Evolutionary conservation across 805 yeast genomes (phyloP), one percentile per base, ranked within the genome.

Genomic region (Kregervanrija pseudodelftensis): DNA sequence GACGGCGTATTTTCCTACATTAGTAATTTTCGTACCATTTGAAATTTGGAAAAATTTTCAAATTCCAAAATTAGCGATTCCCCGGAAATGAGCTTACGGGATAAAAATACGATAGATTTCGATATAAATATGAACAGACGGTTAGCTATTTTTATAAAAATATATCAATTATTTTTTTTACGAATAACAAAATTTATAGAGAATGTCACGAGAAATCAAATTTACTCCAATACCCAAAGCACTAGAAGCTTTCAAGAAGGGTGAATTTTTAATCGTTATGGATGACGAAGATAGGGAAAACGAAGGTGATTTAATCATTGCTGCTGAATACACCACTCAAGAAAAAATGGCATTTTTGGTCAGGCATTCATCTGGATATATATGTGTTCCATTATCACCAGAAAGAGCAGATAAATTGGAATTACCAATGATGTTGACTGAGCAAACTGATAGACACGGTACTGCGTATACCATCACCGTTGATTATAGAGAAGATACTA

Each of bases 271-370:
- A 40, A 77, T 93, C 39, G 99, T 93, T n/a, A 85, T 93, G 85
- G 99, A 93, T 64, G 96, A 93, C 60, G 97, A 88, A 64, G 76
- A 76, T 59, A 80, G 99, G 55, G 99, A 93, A 65, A 93, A 93
- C 64, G 99, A 93, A 68, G 99, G 99, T 43, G 99, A 93, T 61
- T 72, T 93, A 58, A 88, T 93, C 55, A 82, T 86, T 40, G 95
- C 98, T n/a, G 99, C 96, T 34, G 79, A 84, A 52, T 70, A 70
- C 43, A 72, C 81, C 53, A 85, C 95, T 36, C 79, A 85, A 38
- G 82, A 82, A 58, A 79, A 89, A 53, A 88, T 93, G 96, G 99
- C 98, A 2, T 93, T 93, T 57, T 68, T 93, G 50, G 95, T 93
- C 39, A 81, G 91, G 53, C 74, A 85, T 55, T 79, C 90, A 1